These are phyloP conservation scores for Pilaira anomala DNA, from an alignment of 192 early-diverging fungal genomes.

Conservation along the genomic window DNA sequence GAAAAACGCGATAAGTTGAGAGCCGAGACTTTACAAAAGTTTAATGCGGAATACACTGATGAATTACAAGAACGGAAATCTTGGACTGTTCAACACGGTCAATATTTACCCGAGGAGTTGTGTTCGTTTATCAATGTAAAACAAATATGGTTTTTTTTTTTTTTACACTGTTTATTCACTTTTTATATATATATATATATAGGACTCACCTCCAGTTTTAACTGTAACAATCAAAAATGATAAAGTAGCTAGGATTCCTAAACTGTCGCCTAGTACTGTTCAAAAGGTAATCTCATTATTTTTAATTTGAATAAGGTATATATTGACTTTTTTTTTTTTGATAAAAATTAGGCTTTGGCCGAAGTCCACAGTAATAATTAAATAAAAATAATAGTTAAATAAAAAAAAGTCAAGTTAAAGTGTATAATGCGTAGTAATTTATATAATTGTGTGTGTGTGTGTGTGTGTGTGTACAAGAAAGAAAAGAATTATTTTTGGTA, in stretches of 20 bases:
- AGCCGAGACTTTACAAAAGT: slow-evolving; percentile 12
- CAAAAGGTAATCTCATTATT: slow-evolving; percentile 7
- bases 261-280: slow-evolving; percentile 8
- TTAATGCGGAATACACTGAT: slow-evolving; percentile 24
- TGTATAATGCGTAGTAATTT: no score
- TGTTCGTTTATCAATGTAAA: slow-evolving; percentile 35
- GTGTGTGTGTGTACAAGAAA: no score
- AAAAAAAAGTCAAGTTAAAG: not conserved
- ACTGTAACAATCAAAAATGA: not conserved
- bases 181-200: not conserved
- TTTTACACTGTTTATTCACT: not conserved
- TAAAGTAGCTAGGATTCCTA: not conserved
- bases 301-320: not conserved
- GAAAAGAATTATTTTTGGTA: no score
- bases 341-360: not conserved
- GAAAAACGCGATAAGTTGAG: slow-evolving; percentile 16
- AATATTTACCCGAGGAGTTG: slow-evolving; percentile 31
- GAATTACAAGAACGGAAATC: slow-evolving; percentile 25
- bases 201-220: slow-evolving; percentile 20
- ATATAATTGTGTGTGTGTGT: no score
- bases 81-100: slow-evolving; percentile 28
- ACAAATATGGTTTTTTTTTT: not conserved
- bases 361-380: not conserved
- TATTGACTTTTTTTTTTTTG: not conserved
- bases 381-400: not conserved